A percentile compares a stretch with the other conserved stretches of the same genome.
Evolutionary conservation across 2,329 filamentous ascomycete genomes (phyloP).

Genomic region (Diaporthe citri): DNA sequence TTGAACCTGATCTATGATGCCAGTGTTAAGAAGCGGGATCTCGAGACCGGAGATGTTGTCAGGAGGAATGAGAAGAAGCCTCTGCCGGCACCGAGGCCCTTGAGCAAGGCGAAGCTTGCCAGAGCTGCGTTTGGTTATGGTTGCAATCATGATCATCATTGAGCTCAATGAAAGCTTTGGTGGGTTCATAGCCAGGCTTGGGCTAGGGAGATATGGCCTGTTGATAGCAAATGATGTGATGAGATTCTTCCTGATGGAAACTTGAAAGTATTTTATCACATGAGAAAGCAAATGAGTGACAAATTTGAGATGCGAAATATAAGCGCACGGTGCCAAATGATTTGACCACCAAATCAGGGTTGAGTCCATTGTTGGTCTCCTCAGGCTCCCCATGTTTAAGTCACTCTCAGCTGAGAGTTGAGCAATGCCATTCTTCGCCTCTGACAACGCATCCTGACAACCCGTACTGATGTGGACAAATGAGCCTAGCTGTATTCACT

Average conservation of each 20-base stretch:
- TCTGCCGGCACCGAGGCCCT: slow-evolving; percentile 43
- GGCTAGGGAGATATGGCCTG: not conserved
- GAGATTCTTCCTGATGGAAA: not conserved
- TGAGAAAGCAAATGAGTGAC: too few relatives aligned
- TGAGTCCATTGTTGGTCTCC: too few relatives aligned
- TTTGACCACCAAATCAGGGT: too few relatives aligned
- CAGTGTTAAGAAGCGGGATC: slow-evolving; percentile 42
- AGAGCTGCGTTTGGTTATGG: slow-evolving; percentile 43
- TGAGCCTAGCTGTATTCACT: too few relatives aligned
- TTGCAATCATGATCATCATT: slow-evolving; percentile 16
- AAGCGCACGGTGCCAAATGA: too few relatives aligned
- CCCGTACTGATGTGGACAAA: too few relatives aligned
- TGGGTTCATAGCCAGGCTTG: not conserved
- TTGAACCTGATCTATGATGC: slow-evolving; percentile 46
- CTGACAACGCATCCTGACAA: too few relatives aligned
- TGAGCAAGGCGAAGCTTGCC: slow-evolving; percentile 47
- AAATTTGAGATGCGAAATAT: too few relatives aligned
- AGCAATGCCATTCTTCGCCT: too few relatives aligned
- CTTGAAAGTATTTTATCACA: not conserved
- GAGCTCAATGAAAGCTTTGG: not conserved
- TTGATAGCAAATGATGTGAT: not conserved
- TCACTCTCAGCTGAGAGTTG: too few relatives aligned
- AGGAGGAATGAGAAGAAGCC: slow-evolving; percentile 24
- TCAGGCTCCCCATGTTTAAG: too few relatives aligned
- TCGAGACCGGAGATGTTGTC: not conserved